A percentile compares a stretch with the other conserved stretches of the same genome.
These are phyloP conservation scores for Thielaviopsis punctulata DNA, from an alignment of 2,329 filamentous ascomycete species.

Conservation along the genomic window DNA sequence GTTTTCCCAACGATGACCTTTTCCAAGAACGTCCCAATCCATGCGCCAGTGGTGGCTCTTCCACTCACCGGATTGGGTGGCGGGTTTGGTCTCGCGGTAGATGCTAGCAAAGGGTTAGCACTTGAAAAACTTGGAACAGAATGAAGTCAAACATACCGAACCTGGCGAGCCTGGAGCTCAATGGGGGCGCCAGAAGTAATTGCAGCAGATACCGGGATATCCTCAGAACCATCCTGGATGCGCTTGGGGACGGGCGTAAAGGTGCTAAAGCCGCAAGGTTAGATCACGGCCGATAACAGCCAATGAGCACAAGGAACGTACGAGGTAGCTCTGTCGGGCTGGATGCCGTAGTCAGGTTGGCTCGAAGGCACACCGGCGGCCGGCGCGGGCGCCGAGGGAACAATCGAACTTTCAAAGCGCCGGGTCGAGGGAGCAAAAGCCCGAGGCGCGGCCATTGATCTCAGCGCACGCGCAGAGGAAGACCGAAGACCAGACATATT, in stretches of 20 bases:
- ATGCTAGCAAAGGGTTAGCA: slow-evolving; percentile 42
- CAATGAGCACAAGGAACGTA: slow-evolving; percentile 24
- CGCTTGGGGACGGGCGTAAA: slow-evolving; percentile 84
- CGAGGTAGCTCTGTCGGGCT: slow-evolving; percentile 81
- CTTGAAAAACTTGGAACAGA: not conserved
- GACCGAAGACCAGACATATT: slow-evolving; percentile 4
- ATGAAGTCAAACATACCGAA: slow-evolving; percentile 46
- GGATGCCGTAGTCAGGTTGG: slow-evolving; percentile 64
- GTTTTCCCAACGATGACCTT: slow-evolving; percentile 97
- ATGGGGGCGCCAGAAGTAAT: slow-evolving; percentile 82
- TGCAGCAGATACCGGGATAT: slow-evolving; percentile 60
- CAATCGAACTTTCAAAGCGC: slow-evolving; percentile 36
- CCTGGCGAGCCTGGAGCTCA: slow-evolving; percentile 83
- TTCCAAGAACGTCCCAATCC: slow-evolving; percentile 90
- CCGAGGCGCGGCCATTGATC: not conserved
- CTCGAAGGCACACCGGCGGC: slow-evolving; percentile 32
- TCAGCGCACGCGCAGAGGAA: not conserved
- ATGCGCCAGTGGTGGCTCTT: slow-evolving; percentile 77
- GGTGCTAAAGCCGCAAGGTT: slow-evolving; percentile 34
- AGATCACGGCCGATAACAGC: not conserved
- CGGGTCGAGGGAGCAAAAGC: slow-evolving; percentile 25
- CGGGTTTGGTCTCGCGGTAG: slow-evolving; percentile 80
- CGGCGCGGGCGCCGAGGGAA: slow-evolving; percentile 23
- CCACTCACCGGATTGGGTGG: slow-evolving; percentile 87
- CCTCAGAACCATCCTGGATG: slow-evolving; percentile 82